A percentile compares a stretch with the other conserved stretches of the same genome.
Evolutionary conservation across 768 basidiomycete species (phyloP).

Genomic region (Mycena albidolilacea): DNA sequence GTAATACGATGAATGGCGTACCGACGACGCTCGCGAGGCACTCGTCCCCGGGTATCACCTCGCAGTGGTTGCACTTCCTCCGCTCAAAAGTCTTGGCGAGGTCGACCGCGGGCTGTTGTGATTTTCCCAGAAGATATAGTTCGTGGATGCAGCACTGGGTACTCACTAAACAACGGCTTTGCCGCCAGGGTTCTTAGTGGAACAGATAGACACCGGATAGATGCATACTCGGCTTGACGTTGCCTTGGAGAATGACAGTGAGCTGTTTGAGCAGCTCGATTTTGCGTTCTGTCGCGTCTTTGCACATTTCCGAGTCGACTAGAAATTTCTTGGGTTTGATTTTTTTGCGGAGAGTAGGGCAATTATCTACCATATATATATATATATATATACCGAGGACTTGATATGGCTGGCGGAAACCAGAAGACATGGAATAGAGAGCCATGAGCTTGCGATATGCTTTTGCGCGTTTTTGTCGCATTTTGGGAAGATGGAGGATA

Average conservation of each 20-base stretch:
- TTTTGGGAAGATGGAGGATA: conserved; percentile 53
- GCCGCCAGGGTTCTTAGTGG: conserved; percentile 53
- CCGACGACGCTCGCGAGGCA: conserved; percentile 89
- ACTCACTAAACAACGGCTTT: conserved; percentile 85
- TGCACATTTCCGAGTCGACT: conserved; percentile 93
- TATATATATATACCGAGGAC: no score
- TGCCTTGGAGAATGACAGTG: conserved; percentile 84
- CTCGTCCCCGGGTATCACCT: conserved; percentile 87
- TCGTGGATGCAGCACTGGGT: conserved; percentile 98
- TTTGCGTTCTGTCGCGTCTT: conserved; percentile 75
- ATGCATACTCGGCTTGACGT: conserved; percentile 90
- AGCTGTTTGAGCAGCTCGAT: conserved; percentile 86
- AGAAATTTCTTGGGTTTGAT: conserved; percentile 28
- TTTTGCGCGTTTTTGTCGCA: conserved; percentile 98
- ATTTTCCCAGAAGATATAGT: conserved; percentile 87
- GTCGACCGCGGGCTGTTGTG: conserved; percentile 83
- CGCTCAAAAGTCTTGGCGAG: conserved; percentile 95
- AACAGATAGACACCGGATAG: conserved; percentile 7
- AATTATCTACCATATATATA: no score
- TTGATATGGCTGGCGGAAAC: conserved; percentile 94
- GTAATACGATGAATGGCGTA: conserved; percentile 50
- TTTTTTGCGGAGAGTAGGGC: conserved; percentile 38
- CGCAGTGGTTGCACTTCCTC: conserved; percentile 94
- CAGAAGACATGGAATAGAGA: conserved; percentile 88
- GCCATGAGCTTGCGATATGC: conserved; percentile 95